A percentile compares a stretch with the other conserved stretches of the same genome.
Evolutionary conservation across 2,329 filamentous ascomycete species (phyloP).

Genomic region (Elsinoe ampelina): DNA sequence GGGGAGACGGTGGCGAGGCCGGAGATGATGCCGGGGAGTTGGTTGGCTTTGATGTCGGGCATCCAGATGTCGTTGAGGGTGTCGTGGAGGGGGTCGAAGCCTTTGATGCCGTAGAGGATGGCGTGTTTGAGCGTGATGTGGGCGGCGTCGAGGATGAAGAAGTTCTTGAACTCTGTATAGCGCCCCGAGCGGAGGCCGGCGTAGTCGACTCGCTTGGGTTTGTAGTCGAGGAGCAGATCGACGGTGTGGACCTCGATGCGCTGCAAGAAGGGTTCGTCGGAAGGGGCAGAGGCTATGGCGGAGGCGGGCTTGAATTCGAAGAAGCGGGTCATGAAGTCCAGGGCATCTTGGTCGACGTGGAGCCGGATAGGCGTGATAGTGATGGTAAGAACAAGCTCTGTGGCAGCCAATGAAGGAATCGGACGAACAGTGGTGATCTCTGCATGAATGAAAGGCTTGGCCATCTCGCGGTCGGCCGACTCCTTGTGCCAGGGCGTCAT

Average conservation of each 20-base stretch:
- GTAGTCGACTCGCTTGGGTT: conserved; percentile 96
- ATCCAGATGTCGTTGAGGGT: conserved; percentile 95
- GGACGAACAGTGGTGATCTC: conserved; percentile 84
- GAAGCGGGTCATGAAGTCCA: conserved; percentile 94
- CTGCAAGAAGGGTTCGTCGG: conserved; percentile 63
- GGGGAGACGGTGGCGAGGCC: conserved; percentile 85
- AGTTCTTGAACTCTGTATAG: conserved; percentile 98
- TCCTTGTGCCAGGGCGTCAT: conserved; percentile 84
- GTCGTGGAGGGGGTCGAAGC: conserved; percentile 82
- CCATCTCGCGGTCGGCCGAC: conserved; percentile 68
- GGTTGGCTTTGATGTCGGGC: conserved; percentile 81
- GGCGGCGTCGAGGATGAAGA: conserved; percentile 81
- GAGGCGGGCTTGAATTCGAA: conserved; percentile 92
- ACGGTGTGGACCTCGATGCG: conserved; percentile 79
- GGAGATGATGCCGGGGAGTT: conserved; percentile 79
- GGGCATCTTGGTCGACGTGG: conserved; percentile 92
- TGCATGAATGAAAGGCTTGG: conserved; percentile 80
- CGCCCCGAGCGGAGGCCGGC: conserved; percentile 82
- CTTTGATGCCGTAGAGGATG: conserved; percentile 84
- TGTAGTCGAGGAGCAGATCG: conserved; percentile 84
- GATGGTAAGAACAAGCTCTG: conserved; percentile 75
- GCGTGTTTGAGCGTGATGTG: conserved; percentile 78
- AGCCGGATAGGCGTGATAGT: conserved; percentile 72
- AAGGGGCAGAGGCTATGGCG: conserved; percentile 30
- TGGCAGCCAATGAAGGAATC: conserved; percentile 70